Evolutionary conservation across 805 yeast genomes (phyloP).

Genomic region (Candida endomychidarum): DNA sequence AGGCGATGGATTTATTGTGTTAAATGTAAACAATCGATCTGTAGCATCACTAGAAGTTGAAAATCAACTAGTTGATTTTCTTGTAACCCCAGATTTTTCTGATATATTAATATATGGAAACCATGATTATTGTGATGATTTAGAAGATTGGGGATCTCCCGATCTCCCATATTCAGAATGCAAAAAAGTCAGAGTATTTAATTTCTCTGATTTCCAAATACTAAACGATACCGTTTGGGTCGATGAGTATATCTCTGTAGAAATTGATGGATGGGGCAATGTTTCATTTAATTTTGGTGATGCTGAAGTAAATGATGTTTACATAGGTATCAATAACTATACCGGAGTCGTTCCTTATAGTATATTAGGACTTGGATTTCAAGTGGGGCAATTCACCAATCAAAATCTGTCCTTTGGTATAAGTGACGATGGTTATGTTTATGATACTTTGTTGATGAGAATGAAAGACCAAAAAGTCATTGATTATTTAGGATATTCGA

Average conservation of each 20-base stretch:
- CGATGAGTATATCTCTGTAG: background rate
- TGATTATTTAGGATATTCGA: slow-evolving; percentile 27
- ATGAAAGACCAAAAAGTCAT: background rate
- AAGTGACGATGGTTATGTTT: slow-evolving; percentile 12
- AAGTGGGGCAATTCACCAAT: slow-evolving; percentile 7
- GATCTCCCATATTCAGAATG: background rate
- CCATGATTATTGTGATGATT: background rate
- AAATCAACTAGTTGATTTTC: background rate
- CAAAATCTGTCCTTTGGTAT: slow-evolving; percentile 24
- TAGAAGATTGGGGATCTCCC: no score
- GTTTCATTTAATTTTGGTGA: background rate
- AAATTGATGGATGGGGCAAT: background rate
- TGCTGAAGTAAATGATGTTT: background rate
- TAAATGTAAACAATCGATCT: background rate
- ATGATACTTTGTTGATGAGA: background rate
- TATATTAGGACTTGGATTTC: slow-evolving; percentile 15
- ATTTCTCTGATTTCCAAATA: background rate
- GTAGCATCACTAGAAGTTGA: background rate
- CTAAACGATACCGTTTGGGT: background rate
- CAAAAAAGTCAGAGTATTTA: background rate
- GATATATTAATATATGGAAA: slow-evolving; percentile 1
- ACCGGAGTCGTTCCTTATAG: slow-evolving; percentile 10
- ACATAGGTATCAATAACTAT: slow-evolving; percentile 2
- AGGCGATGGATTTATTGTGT: background rate
- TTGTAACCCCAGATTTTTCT: background rate